A percentile compares a stretch with the other conserved stretches of the same genome.
Evolutionary conservation across 176 grass and related monocot species (phyloP).

Genomic region (Olyra latifolia): DNA sequence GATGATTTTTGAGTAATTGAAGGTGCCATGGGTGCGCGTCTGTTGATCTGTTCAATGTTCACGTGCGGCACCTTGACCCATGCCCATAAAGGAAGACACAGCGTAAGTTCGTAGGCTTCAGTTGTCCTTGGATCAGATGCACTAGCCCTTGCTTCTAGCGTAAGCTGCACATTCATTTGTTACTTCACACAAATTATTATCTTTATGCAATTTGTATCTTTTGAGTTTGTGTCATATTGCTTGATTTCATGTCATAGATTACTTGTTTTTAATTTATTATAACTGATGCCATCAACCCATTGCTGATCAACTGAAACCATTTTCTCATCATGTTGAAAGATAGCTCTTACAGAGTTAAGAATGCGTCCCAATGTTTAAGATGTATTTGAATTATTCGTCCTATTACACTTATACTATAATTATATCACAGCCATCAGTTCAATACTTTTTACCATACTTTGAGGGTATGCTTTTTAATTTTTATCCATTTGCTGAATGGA

Average conservation of each 20-base stretch:
- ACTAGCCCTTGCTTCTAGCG: not conserved
- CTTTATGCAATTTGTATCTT: constrained; percentile 12
- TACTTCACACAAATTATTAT: not conserved
- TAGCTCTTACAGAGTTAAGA: not conserved
- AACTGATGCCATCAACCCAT: not conserved
- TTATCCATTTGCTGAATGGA: not conserved
- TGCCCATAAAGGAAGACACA: not conserved
- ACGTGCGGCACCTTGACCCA: too few species aligned
- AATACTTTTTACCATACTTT: not conserved
- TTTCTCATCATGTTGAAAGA: not conserved
- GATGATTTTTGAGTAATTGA: not conserved
- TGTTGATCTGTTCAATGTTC: too few species aligned
- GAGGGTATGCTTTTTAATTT: not conserved
- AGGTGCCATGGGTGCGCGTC: not conserved
- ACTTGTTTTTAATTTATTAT: not conserved
- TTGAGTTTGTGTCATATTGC: not conserved
- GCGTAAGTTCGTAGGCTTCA: not conserved
- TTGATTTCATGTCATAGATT: not conserved
- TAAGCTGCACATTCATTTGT: not conserved
- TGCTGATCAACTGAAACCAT: not conserved
- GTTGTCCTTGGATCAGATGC: not conserved
- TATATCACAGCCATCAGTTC: not conserved
- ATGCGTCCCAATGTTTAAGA: not conserved
- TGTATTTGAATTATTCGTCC: not conserved
- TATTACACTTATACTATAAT: not conserved